These are phyloP conservation scores for Dipteronia dyeriana DNA, from an alignment of 345 rosid genomes.

Conservation along the genomic window DNA sequence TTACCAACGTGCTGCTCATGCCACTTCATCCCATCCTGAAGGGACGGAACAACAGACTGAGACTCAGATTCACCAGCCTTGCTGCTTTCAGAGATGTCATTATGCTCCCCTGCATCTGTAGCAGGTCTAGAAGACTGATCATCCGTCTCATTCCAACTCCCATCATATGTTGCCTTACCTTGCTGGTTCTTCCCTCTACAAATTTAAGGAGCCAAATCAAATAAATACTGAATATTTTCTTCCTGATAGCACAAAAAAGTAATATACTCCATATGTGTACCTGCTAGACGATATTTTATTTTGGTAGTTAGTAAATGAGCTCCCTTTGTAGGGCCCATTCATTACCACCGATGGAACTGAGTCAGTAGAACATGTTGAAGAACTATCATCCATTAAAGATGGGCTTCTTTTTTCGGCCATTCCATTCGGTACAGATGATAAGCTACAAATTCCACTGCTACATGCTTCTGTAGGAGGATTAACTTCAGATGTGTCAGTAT, in stretches of 20 bases:
- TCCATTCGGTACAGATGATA: constrained; percentile 66
- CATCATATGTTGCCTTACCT: constrained; percentile 44
- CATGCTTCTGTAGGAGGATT: constrained; percentile 58
- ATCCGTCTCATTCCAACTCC: constrained; percentile 48
- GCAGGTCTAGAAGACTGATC: constrained; percentile 46
- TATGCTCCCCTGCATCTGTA: constrained; percentile 38
- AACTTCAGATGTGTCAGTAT: constrained; percentile 76
- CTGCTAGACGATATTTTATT: constrained; percentile 56
- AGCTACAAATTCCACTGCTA: constrained; percentile 52
- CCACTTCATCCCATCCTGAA: constrained; percentile 35
- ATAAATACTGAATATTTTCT: constrained; percentile 13
- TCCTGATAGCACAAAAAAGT: background rate
- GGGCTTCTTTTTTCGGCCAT: constrained; percentile 56
- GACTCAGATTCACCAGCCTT: constrained; percentile 50
- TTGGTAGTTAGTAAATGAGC: constrained; percentile 41
- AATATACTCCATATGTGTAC: constrained; percentile 29
- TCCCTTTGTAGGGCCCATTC: constrained; percentile 62
- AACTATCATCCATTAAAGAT: constrained; percentile 81
- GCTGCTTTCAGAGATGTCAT: constrained; percentile 43
- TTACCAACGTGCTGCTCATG: constrained; percentile 41
- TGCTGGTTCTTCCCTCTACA: constrained; percentile 55
- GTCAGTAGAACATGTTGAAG: constrained; percentile 87
- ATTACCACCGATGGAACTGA: constrained; percentile 65
- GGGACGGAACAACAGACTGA: constrained; percentile 39
- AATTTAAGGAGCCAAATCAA: constrained; percentile 20